Evolutionary conservation across 768 basidiomycete species (phyloP).

Genomic region (Rhodocollybia butyracea): DNA sequence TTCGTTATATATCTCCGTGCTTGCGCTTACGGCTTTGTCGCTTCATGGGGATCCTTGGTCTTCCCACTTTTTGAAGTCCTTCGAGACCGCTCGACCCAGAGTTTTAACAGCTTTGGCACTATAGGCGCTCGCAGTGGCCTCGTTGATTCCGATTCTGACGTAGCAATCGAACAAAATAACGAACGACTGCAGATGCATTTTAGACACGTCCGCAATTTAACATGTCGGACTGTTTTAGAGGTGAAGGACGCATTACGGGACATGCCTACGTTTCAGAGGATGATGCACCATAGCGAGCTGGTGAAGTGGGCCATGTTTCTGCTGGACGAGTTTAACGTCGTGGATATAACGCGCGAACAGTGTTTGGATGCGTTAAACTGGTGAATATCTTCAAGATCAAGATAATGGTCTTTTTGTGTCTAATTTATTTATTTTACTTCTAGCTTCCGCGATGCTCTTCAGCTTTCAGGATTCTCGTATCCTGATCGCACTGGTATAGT

Average conservation of each 20-base stretch:
- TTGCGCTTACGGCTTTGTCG: background rate
- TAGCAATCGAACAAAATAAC: background rate
- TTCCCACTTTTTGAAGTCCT: background rate
- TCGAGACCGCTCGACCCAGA: background rate
- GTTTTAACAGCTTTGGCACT: background rate
- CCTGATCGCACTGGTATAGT: no score
- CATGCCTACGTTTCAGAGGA: background rate
- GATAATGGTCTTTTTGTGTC: no score
- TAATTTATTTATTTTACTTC: background rate
- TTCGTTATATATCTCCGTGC: background rate
- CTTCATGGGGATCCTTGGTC: constrained; percentile 1
- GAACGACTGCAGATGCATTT: background rate
- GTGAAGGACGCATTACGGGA: background rate
- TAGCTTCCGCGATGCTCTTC: background rate
- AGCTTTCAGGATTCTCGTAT: no score
- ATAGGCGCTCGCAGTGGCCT: background rate
- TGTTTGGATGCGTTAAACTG: background rate
- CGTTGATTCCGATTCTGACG: background rate
- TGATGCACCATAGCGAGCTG: background rate
- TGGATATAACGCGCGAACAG: background rate
- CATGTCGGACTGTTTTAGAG: background rate
- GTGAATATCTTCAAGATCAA: no score
- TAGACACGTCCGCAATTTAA: background rate
- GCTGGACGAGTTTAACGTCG: background rate
- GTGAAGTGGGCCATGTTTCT: constrained; percentile 1